A percentile compares a stretch with the other conserved stretches of the same genome.
Conservation (phyloP, 306 rosid genomes). For the Inga oerstediana region DNA sequence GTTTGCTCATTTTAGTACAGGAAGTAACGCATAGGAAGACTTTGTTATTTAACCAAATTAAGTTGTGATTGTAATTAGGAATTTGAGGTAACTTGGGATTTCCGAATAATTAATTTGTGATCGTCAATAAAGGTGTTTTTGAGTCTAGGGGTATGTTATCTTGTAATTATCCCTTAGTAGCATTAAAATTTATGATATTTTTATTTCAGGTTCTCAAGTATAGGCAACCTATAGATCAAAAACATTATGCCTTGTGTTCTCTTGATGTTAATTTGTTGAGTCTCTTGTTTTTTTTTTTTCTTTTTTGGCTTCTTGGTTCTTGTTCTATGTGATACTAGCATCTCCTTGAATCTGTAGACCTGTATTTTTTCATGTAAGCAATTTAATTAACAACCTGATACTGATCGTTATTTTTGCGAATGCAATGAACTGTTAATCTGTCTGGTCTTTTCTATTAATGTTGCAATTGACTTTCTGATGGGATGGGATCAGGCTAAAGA, state of each 20-base stretch:
- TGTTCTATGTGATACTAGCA: not conserved
- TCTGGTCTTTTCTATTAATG: slow-evolving; percentile 12
- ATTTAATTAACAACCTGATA: not conserved
- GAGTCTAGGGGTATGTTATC: not conserved
- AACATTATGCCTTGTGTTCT: not conserved
- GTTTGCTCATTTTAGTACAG: not conserved
- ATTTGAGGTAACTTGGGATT: not conserved
- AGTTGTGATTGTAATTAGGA: not conserved
- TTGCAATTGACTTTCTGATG: not conserved
- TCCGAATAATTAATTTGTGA: not conserved
- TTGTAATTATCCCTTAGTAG: not conserved
- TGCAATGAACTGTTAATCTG: not conserved
- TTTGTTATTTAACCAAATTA: not conserved
- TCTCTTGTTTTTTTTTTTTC: not conserved
- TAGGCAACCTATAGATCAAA: not conserved
- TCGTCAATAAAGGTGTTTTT: not conserved
- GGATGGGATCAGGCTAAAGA: slow-evolving; percentile 71
- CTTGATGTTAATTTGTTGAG: not conserved
- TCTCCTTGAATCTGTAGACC: not conserved
- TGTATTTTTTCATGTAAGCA: not conserved
- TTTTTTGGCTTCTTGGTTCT: not conserved
- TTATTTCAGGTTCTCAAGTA: not conserved
- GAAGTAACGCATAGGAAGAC: not conserved
- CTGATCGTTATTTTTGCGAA: not conserved
- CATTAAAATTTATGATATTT: not conserved